Evolutionary conservation across 1,139 yeast species (phyloP), one percentile per base, ranked within the genome.

Genomic region (Ogataea hybrid): DNA sequence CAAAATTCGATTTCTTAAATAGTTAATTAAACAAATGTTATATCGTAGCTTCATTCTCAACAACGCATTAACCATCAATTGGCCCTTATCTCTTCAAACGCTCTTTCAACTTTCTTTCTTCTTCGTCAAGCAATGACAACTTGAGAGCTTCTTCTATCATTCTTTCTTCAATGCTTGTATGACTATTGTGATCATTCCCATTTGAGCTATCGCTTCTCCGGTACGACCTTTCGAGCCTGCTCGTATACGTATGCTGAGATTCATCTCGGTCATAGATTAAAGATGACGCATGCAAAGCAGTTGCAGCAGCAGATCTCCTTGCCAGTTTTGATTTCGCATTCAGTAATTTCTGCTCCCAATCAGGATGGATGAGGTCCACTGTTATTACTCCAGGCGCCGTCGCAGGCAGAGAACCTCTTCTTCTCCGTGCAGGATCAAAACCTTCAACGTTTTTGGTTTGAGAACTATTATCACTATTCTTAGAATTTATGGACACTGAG

Each of bases 231-330:
- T 23, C 28, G 14, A 29, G 18, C 41, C 32, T 28, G 32, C 43
- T 30, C 20, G 47, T 23, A 29, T 41, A 49, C 42, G 67, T 46
- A 75, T 8, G 15, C 23, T 18, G 11, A 11, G 37, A 22, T 7
- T 25, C 29, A 12, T 18, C 25, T 10, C 33, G 14, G n/a, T 39
- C 42, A 20, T 39, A 69, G 38, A 78, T 65, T 59, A 80, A 75
- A 48, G 82, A 88, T 23, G 86, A 81, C 11, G 89, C 95, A 64
- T 90, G 97, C 33, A 90, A 78, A 0, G 96, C 96, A 36, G 88
- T 86, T 1, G 97, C 97, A 14, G 96, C 88, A 0, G 97, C 97
- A 0, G 96, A 82, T 54, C 87, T 75, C 44, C 95, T 73, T 0
- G 96, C 96, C 33, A 88, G 68, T 53, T 81, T 83, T 47, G 81